phyloP scores from a whole-genome alignment of 129 eudicot species.

The Kitagawia praeruptora region DNA sequence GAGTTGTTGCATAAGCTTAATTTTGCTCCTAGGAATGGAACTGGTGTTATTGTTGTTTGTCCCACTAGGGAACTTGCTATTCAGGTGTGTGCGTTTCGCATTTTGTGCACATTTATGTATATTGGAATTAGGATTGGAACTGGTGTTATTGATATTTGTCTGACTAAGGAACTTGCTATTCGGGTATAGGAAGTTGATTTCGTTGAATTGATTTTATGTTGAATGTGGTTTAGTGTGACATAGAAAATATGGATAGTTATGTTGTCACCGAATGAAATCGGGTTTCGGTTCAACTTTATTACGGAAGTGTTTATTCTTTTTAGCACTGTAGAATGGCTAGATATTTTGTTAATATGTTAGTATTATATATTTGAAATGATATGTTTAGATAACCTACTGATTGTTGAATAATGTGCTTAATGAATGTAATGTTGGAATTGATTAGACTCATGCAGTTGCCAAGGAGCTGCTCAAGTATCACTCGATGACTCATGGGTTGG shows the following conservation, averaged over 20 bases:
- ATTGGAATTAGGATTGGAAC: slow-evolving; percentile 53
- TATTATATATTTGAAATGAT: not conserved
- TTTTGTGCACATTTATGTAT: too few species aligned
- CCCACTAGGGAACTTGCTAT: slow-evolving; percentile 97
- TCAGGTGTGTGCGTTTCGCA: slow-evolving; percentile 20
- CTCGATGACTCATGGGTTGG: slow-evolving; percentile 72
- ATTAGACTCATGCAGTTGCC: slow-evolving; percentile 88
- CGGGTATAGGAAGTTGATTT: slow-evolving; percentile 33
- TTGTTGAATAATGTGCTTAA: not conserved
- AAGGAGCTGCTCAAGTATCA: slow-evolving; percentile 79
- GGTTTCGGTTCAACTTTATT: not conserved
- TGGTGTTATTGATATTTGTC: slow-evolving; percentile 77
- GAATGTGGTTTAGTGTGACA: not conserved
- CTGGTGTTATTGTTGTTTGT: slow-evolving; percentile 74
- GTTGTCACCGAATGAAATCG: too few species aligned
- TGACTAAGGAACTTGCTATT: slow-evolving; percentile 91
- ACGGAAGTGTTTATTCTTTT: not conserved
- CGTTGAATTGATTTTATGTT: not conserved
- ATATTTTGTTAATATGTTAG: too few species aligned
- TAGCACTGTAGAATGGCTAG: not conserved
- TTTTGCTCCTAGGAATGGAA: slow-evolving; percentile 83
- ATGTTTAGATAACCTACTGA: not conserved
- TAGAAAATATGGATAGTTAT: not conserved
- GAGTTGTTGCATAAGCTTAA: slow-evolving; percentile 48
- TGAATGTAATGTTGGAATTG: not conserved